Evolutionary conservation across 768 basidiomycete species (phyloP).

Genomic region (Cyclocybe aegerita): DNA sequence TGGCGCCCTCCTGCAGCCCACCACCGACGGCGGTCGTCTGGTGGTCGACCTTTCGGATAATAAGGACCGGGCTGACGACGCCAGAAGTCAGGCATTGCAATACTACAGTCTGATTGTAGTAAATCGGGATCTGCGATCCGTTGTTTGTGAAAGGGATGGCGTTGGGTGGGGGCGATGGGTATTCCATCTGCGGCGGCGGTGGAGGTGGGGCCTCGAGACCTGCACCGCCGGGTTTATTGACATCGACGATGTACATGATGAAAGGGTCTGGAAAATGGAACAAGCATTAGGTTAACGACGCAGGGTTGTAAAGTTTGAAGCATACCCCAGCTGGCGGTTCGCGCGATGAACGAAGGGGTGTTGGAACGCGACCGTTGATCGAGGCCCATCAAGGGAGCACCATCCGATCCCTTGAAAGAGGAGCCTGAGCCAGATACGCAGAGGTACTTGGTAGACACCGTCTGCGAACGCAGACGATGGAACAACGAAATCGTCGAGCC

Average conservation of each 20-base stretch:
- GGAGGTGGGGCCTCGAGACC: conserved; percentile 77
- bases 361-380: conserved; percentile 68
- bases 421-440: conserved; percentile 93
- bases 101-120: conserved; percentile 96
- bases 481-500: conserved; percentile 94
- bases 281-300: conserved; percentile 3
- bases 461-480: conserved; percentile 94
- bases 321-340: conserved; percentile 88
- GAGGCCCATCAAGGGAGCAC: conserved; percentile 79
- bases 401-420: conserved; percentile 92
- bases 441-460: conserved; percentile 93
- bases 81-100: conserved; percentile 93
- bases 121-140: conserved; percentile 84
- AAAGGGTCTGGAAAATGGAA: conserved; percentile 65
- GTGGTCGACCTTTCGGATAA: conserved; percentile 93
- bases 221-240: conserved; percentile 76
- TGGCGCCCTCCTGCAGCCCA: conserved; percentile 84
- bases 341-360: conserved; percentile 85
- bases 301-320: conserved; percentile 9
- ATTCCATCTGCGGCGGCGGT: conserved; percentile 83
- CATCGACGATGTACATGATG: conserved; percentile 97
- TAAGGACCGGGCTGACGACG: conserved; percentile 88
- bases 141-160: conserved; percentile 85
- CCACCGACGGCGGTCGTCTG: conserved; percentile 89
- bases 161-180: conserved; percentile 89